Evolutionary conservation across 2,329 filamentous ascomycete genomes (phyloP).

Genomic region (Penicillium sp.): DNA sequence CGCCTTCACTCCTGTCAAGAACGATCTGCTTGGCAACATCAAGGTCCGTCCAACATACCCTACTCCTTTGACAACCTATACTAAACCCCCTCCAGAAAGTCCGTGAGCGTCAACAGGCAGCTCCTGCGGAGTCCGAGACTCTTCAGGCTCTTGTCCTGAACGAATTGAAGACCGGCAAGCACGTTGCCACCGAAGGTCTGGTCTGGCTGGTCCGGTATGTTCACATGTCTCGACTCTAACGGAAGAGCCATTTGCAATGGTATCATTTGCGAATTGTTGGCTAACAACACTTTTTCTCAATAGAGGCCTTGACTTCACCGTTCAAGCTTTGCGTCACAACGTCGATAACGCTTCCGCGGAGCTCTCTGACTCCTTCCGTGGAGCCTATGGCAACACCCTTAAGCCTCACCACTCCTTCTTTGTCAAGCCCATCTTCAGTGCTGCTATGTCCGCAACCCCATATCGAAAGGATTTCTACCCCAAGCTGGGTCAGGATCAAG

Average conservation of each 20-base stretch:
- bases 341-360: slow-evolving; percentile 67
- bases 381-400: slow-evolving; percentile 79
- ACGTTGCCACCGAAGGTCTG: slow-evolving; percentile 82
- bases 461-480: slow-evolving; percentile 91
- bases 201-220: slow-evolving; percentile 84
- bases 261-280: not conserved
- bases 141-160: slow-evolving; percentile 82
- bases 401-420: slow-evolving; percentile 89
- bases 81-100: slow-evolving; percentile 67
- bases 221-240: not conserved
- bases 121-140: slow-evolving; percentile 75
- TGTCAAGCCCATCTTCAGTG: slow-evolving; percentile 86
- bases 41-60: slow-evolving; percentile 58
- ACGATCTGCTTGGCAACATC: slow-evolving; percentile 86
- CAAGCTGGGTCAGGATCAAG: slow-evolving; percentile 63
- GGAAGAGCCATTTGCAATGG: not conserved
- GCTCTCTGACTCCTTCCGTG: slow-evolving; percentile 81
- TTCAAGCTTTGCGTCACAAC: slow-evolving; percentile 77
- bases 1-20: slow-evolving; percentile 88
- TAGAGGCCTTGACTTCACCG: slow-evolving; percentile 92
- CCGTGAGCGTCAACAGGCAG: slow-evolving; percentile 73
- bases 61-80: not conserved
- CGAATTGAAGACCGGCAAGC: slow-evolving; percentile 87
- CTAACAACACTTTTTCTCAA: not conserved
- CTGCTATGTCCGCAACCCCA: slow-evolving; percentile 88